Evolutionary conservation across 805 yeast genomes (phyloP), one percentile per base, ranked within the genome.

Genomic region (Peterozyma xylosa): DNA sequence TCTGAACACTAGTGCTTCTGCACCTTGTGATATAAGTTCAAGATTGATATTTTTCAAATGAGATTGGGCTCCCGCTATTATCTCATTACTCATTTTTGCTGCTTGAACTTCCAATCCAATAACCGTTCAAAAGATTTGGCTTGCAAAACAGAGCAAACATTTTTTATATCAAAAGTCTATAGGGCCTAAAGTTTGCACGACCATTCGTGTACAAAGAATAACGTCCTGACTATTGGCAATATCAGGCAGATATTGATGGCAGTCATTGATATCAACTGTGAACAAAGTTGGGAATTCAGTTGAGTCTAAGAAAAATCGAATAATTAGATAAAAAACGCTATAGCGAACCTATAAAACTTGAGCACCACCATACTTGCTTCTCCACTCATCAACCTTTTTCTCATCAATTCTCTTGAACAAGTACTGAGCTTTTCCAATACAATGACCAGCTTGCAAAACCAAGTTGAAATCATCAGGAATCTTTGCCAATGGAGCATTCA

Each of bases 361-460:
- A 53, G 78, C 71, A 38, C 97, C 98, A 48, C 97, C 96, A 58
- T 84, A 93, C 63, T 76, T 74, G 43, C 69, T 65, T 70, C 95
- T 83, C 95, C 97, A 88, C 57, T 78, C 84, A 9, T 78, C 93
- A 49, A 90, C 73, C 71, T 85, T 83, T 68, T 80, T 80, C 57
- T 86, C 95, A 52, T 91, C 98, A 54, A 93, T 93, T 69, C 96
- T 81, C 58, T 74, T 76, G 75, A 93, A 93, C 67, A 93, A 72
- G 67, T 93, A 89, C 68, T 87, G 86, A 14, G 98, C 91, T 60
- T 86, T 82, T 49, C 88, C 91, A 50, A 93, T 84, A 65, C 83
- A 78, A 64, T 93, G 99, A 33, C 95, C 96, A 33, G 76, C 77
- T 54, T 71, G 67, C 52, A 93, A 71, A 39, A 81, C 76, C 44